Conservation (phyloP, 116 monocot genomes). For the Cymodocea nodosa region DNA sequence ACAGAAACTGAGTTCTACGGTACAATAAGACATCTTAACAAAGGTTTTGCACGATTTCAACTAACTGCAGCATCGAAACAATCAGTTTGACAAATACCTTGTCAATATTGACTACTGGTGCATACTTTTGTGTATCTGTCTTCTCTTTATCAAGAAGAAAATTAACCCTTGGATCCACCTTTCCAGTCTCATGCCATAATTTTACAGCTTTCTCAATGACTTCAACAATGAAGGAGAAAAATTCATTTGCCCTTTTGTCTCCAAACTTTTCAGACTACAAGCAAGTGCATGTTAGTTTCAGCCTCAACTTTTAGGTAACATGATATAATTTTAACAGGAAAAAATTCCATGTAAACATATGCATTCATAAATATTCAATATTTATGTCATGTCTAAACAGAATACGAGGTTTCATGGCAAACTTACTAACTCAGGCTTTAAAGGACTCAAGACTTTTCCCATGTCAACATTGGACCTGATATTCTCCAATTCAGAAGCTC, state of each 20-base stretch:
- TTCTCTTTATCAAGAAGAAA: slow-evolving; percentile 68
- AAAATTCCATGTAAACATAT: too few relatives aligned
- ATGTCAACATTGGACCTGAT: slow-evolving; percentile 62
- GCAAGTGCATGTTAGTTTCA: not conserved
- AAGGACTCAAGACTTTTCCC: slow-evolving; percentile 41
- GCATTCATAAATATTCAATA: too few relatives aligned
- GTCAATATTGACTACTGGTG: slow-evolving; percentile 75
- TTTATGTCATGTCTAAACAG: not conserved
- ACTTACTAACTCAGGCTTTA: slow-evolving; percentile 78
- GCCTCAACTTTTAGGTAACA: not conserved
- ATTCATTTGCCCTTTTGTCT: slow-evolving; percentile 29
- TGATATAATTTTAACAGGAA: too few relatives aligned
- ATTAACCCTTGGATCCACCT: slow-evolving; percentile 61
- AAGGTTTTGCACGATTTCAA: not conserved
- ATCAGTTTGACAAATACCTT: slow-evolving; percentile 41
- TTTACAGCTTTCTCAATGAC: slow-evolving; percentile 70
- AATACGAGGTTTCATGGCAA: not conserved
- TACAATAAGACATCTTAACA: too few relatives aligned
- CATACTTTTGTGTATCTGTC: slow-evolving; percentile 65
- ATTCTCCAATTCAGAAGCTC: slow-evolving; percentile 47
- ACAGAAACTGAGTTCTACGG: too few relatives aligned
- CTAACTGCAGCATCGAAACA: not conserved
- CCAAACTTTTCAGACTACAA: slow-evolving; percentile 38
- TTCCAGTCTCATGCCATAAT: slow-evolving; percentile 67
- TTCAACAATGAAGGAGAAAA: slow-evolving; percentile 57